Base-by-base conservation (phyloP, 345 rosid genomes). In the Hibiscus syriacus region DNA sequence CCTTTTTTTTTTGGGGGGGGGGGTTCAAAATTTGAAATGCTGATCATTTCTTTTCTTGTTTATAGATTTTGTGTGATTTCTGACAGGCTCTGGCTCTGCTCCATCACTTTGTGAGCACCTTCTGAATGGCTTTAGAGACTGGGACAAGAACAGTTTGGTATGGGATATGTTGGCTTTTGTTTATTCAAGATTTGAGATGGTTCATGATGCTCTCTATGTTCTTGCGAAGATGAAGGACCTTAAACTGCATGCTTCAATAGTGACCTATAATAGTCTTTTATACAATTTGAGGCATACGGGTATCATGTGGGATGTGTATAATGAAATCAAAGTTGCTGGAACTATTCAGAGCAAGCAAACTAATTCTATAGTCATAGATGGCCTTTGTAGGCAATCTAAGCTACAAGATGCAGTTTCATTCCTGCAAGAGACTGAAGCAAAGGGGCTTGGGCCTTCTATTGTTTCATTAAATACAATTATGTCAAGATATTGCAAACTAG, bases 81-180 rank as follows among this genome's bases (percentile, higher is more conserved):
- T 77, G 68, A 55, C 81, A 91, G 97, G 96, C 75, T 73, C 82
- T 67, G 90, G 84, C 26, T 87, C 96, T 23, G 87, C 96, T 56
- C 74, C 77, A 73, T 73, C 43, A 39, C 77, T 91, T 32, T 87
- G 89, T 71, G 80, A 91, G 74, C 56, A 83, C 66, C 85, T 91
- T 8, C 68, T 46, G 26, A 76, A 57, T 60, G 65, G 78, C 79
- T 89, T 89, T 68, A 46, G 61, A n/a, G 69, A 70, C 4, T 85
- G 87, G 86, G 81, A 80, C 4, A 84, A 87, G 6, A 87, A 83
- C 22, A 60, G 68, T 16, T 25, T 79, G 5, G 85, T 91, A 61
- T 87, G 96, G 90, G 96, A 91, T 81, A 73, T 78, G 81, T 45
- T 89, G 78, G 81, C 90, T 60, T 87, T 83, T 83, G 81, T 83